Evolutionary conservation across 345 rosid species (phyloP), one percentile per base, ranked within the genome.

Genomic region (Salix caprea): DNA sequence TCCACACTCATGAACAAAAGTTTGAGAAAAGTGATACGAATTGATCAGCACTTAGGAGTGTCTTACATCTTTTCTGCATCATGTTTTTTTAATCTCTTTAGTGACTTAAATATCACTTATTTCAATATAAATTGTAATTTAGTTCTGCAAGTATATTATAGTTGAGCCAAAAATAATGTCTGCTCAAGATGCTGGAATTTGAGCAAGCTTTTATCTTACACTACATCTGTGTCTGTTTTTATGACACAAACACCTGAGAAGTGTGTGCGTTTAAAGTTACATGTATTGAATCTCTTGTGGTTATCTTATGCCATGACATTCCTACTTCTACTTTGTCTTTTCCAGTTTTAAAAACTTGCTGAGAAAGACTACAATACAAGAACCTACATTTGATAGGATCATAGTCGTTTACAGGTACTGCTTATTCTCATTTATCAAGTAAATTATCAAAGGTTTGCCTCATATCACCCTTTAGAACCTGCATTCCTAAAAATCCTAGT

Each of bases 371-470:
- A 88, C 91, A 7, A 91, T 94, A 83, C 97, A 94, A 75, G 97
- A 94, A 65, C 97, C 98, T 58, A 88, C 97, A 32, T 94, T 95
- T 76, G 97, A 95, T 78, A 89, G 99, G 92, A 93, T 95, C 34
- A 95, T 95, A 66, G 97, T 93, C 70, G 87, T 95, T 72, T 95
- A 95, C 87, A 89, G 99, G 99, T 93, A 81, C 58, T 74, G 72
- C 28, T 56, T 70, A 62, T 71, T 54, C 76, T 58, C 56, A 26
- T 14, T 40, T 68, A 39, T n/a, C 61, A 10, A 48, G 40, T 21
- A 68, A 21, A 67, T 37, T 40, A 21, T 40, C 71, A 21, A 40
- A 8, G 6, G n/a, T 67, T 18, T 68, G 67, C 28, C 16, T 65
- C 39, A 5, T 32, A 4, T 30, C 12, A 32, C 13, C 26, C 67